phyloP scores from a whole-genome alignment of 441 rosid genomes.

The Omphalea diandra region DNA sequence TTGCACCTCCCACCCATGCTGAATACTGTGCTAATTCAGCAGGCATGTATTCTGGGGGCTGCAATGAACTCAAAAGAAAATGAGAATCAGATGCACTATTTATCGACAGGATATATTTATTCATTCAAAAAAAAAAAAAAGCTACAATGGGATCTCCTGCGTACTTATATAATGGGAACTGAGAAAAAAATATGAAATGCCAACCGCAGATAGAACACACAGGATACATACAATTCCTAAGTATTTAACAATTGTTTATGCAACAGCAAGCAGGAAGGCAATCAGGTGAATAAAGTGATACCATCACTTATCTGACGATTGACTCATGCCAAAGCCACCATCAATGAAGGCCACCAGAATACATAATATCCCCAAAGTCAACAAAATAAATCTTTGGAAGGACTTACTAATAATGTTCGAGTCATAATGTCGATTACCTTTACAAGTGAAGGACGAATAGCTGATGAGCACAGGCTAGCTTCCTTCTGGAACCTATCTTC shows the following conservation, averaged over 20 bases:
- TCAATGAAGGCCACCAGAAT: background rate
- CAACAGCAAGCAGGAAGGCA: conserved; percentile 1
- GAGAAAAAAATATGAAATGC: background rate
- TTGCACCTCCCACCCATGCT: conserved; percentile 98
- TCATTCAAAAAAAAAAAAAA: background rate
- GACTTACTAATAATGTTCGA: background rate
- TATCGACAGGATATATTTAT: background rate
- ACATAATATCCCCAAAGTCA: background rate
- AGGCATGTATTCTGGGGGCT: conserved; percentile 97
- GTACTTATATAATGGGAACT: background rate
- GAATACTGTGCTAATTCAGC: conserved; percentile 77
- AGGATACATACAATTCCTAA: background rate
- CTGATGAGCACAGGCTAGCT: conserved; percentile 83
- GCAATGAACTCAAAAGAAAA: conserved; percentile 19
- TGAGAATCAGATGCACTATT: background rate
- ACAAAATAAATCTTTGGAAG: background rate
- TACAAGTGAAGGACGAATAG: conserved; percentile 79
- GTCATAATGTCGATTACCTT: conserved; percentile 45
- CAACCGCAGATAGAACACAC: background rate
- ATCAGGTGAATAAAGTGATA: background rate
- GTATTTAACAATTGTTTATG: background rate
- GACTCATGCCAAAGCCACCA: background rate
- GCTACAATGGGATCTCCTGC: background rate
- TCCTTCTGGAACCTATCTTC: conserved; percentile 97
- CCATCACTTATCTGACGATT: background rate